Evolutionary conservation across 2,329 filamentous ascomycete genomes (phyloP).

Genomic region (Fusarium algeriense): DNA sequence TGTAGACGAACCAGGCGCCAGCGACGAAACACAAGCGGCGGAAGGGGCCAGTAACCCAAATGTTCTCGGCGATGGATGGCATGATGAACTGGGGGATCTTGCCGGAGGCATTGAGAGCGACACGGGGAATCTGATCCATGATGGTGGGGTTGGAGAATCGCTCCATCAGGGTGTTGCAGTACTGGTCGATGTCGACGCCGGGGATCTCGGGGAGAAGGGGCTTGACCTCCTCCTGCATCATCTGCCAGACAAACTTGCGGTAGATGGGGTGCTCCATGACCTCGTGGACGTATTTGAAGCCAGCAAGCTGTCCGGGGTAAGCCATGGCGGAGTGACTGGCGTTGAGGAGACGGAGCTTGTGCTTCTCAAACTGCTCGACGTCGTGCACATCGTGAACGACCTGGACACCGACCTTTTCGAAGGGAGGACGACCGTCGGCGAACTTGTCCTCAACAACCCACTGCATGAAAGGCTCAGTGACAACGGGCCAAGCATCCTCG

Average conservation of each 20-base stretch:
- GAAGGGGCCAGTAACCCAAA: constrained; percentile 59
- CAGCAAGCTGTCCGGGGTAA: constrained; percentile 64
- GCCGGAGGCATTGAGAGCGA: constrained; percentile 64
- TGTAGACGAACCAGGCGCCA: constrained; percentile 64
- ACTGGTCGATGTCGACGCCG: constrained; percentile 64
- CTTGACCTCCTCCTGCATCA: constrained; percentile 68
- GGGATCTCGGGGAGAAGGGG: constrained; percentile 63
- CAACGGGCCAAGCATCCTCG: constrained; percentile 65
- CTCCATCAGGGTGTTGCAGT: constrained; percentile 65
- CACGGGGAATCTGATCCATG: constrained; percentile 65
- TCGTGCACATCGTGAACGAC: constrained; percentile 64
- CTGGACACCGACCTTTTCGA: constrained; percentile 66
- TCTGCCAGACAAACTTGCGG: constrained; percentile 63
- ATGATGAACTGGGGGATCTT: constrained; percentile 67
- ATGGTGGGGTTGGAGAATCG: constrained; percentile 69
- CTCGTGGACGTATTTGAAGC: constrained; percentile 67
- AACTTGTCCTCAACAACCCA: constrained; percentile 68
- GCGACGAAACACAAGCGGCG: constrained; percentile 62
- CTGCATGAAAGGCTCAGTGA: constrained; percentile 68
- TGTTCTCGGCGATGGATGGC: constrained; percentile 60
- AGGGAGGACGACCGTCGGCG: constrained; percentile 62
- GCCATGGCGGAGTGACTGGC: constrained; percentile 65
- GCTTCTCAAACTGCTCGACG: constrained; percentile 67
- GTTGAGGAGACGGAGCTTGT: constrained; percentile 68
- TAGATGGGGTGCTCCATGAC: constrained; percentile 63